These are phyloP conservation scores for Phlyctochytrium bullatum DNA, from an alignment of 192 early-diverging fungal species.

Conservation along the genomic window DNA sequence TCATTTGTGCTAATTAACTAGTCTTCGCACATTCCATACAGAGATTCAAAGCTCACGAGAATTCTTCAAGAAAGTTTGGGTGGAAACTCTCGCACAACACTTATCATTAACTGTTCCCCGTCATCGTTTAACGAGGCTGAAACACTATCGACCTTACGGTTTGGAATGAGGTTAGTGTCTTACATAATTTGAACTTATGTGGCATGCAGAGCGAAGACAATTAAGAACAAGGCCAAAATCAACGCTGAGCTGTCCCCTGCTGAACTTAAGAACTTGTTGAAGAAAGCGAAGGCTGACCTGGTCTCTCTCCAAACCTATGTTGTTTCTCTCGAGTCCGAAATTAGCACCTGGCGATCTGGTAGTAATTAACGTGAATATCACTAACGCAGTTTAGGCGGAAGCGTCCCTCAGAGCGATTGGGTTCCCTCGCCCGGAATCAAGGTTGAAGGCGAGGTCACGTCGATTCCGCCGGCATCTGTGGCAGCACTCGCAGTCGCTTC, in stretches of 20 bases:
- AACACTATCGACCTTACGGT: slow-evolving; percentile 89
- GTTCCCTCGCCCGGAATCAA: slow-evolving; percentile 21
- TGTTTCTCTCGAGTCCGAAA: slow-evolving; percentile 80
- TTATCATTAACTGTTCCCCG: slow-evolving; percentile 98
- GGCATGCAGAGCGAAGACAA: slow-evolving; percentile 80
- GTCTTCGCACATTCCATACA: slow-evolving; percentile 97
- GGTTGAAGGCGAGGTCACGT: slow-evolving; percentile 24
- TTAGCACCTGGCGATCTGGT: slow-evolving; percentile 86
- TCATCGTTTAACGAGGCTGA: slow-evolving; percentile 97
- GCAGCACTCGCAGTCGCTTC: slow-evolving; percentile 32
- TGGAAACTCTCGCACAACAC: slow-evolving; percentile 98
- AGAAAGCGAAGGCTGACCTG: slow-evolving; percentile 80
- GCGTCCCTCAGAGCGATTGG: slow-evolving; percentile 40
- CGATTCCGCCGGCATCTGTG: slow-evolving; percentile 16
- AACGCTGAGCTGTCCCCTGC: slow-evolving; percentile 93
- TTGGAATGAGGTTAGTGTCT: slow-evolving; percentile 73
- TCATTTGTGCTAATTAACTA: slow-evolving; percentile 26
- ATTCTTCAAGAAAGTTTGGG: slow-evolving; percentile 99
- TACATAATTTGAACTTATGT: background rate
- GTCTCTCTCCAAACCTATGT: slow-evolving; percentile 82
- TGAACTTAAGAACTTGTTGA: slow-evolving; percentile 93
- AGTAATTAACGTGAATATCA: background rate
- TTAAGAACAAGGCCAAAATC: slow-evolving; percentile 99
- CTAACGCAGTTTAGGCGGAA: slow-evolving; percentile 14
- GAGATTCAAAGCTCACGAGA: slow-evolving; percentile 98